A percentile compares a stretch with the other conserved stretches of the same genome.
phyloP scores from a whole-genome alignment of 495 filamentous ascomycete genomes.

The Parathielavia hyrcaniae region DNA sequence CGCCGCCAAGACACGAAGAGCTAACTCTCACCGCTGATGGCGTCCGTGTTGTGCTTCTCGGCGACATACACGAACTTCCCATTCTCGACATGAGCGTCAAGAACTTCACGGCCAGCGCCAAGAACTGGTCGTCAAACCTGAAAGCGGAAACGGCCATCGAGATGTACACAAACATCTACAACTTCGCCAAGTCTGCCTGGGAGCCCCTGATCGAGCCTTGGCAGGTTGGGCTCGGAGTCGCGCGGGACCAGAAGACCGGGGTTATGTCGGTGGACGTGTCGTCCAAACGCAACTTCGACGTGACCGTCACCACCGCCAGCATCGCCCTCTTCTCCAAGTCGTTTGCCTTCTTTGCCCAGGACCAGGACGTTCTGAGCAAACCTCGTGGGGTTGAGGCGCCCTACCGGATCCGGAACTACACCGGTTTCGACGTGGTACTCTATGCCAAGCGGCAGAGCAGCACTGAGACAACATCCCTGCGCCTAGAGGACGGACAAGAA shows the following conservation, averaged over 20 bases:
- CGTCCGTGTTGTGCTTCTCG: constrained; percentile 88
- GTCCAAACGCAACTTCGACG: constrained; percentile 81
- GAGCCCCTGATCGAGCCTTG: constrained; percentile 95
- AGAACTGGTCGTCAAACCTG: constrained; percentile 85
- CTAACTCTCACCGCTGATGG: constrained; percentile 77
- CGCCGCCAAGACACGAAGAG: constrained; percentile 58
- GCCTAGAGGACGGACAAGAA: constrained; percentile 82
- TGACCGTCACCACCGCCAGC: constrained; percentile 87
- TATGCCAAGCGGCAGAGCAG: constrained; percentile 66
- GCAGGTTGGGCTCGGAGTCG: constrained; percentile 86
- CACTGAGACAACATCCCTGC: constrained; percentile 57
- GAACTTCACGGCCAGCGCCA: constrained; percentile 72
- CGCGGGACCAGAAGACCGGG: constrained; percentile 68
- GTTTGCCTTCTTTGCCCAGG: constrained; percentile 77
- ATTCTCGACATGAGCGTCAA: constrained; percentile 92
- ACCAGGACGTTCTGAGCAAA: constrained; percentile 91
- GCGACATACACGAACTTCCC: constrained; percentile 89
- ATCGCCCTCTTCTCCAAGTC: constrained; percentile 92
- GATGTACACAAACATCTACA: constrained; percentile 93
- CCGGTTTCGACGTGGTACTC: constrained; percentile 80
- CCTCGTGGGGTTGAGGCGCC: constrained; percentile 87
- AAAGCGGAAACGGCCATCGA: constrained; percentile 84
- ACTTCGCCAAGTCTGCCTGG: constrained; percentile 98
- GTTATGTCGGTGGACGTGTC: constrained; percentile 75
- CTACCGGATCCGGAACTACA: constrained; percentile 90